Evolutionary conservation across 352 stramenopile genomes (phyloP).

Genomic region (Phytopythium chamaehyphon): DNA sequence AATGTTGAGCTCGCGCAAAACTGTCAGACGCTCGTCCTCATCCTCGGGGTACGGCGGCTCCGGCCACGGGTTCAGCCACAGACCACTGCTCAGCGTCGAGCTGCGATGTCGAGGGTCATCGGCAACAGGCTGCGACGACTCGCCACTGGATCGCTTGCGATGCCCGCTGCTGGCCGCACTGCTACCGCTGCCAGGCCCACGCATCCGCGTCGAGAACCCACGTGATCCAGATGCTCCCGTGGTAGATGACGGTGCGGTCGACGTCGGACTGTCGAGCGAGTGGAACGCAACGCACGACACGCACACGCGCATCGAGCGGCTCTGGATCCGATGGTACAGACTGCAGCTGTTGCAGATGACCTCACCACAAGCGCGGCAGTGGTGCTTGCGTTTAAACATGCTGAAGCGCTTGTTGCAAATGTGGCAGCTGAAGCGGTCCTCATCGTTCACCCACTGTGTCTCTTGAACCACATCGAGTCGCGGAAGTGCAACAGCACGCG

Average conservation of each 20-base stretch:
- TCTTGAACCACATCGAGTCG: conserved; percentile 75
- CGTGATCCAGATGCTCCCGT: background rate
- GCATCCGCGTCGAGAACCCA: conserved; percentile 5
- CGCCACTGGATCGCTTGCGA: conserved; percentile 62
- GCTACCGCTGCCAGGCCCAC: conserved; percentile 11
- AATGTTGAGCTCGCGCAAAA: conserved; percentile 79
- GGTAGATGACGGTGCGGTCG: conserved; percentile 10
- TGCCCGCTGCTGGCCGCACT: conserved; percentile 27
- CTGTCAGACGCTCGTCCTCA: conserved; percentile 69
- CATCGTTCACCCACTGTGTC: conserved; percentile 82
- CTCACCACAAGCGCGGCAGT: conserved; percentile 80
- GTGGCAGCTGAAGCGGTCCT: conserved; percentile 82
- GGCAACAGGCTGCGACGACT: conserved; percentile 33
- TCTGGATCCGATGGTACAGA: conserved; percentile 80
- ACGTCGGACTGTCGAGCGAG: conserved; percentile 71
- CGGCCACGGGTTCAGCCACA: conserved; percentile 81
- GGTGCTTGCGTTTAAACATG: conserved; percentile 87
- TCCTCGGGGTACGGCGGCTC: conserved; percentile 76
- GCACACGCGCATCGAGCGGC: conserved; percentile 81
- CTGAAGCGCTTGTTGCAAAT: conserved; percentile 89
- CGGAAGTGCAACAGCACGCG: conserved; percentile 63
- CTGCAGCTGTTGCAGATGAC: conserved; percentile 86
- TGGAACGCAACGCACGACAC: conserved; percentile 83
- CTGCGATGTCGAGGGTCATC: conserved; percentile 31
- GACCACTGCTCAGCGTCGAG: conserved; percentile 52